Evolutionary conservation across 1,284 basidiomycete genomes (phyloP).

Genomic region (Ceratobasidium sp.): DNA sequence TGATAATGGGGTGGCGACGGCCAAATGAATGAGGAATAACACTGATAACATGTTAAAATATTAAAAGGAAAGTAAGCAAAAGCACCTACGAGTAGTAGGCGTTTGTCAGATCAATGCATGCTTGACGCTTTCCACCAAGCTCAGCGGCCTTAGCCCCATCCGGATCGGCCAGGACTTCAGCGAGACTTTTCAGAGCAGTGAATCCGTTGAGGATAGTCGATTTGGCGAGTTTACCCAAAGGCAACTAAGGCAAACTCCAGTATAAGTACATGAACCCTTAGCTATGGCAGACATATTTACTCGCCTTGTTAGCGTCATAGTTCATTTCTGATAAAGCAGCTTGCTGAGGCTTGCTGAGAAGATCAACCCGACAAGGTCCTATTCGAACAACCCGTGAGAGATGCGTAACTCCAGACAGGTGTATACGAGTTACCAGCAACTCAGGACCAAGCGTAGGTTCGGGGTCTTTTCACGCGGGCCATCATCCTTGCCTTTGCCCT

Average conservation of each 20-base stretch:
- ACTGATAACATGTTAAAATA: slow-evolving; percentile 1
- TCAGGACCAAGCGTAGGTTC: slow-evolving; percentile 29
- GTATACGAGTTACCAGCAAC: background rate
- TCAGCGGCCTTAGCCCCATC: slow-evolving; percentile 23
- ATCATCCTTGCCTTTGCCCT: slow-evolving; percentile 41
- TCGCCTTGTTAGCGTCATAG: slow-evolving; percentile 67
- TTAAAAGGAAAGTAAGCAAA: background rate
- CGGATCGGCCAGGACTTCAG: slow-evolving; percentile 43
- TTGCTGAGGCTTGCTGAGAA: slow-evolving; percentile 55
- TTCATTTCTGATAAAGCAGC: slow-evolving; percentile 68
- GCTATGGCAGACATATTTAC: background rate
- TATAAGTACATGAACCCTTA: background rate
- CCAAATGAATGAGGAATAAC: slow-evolving; percentile 44
- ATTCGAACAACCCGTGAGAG: background rate
- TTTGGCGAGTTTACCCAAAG: slow-evolving; percentile 57
- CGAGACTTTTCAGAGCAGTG: slow-evolving; percentile 60
- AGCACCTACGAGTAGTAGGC: slow-evolving; percentile 63
- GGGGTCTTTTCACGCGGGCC: slow-evolving; percentile 25
- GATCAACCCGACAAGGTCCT: slow-evolving; percentile 22
- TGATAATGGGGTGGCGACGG: slow-evolving; percentile 39
- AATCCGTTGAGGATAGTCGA: slow-evolving; percentile 52
- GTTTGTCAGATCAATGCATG: slow-evolving; percentile 39
- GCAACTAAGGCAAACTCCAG: slow-evolving; percentile 50
- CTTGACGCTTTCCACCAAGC: slow-evolving; percentile 40
- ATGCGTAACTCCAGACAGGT: background rate